These are phyloP conservation scores for Cunninghamia lanceolata DNA, from an alignment of 75 land plant species.

Conservation along the genomic window DNA sequence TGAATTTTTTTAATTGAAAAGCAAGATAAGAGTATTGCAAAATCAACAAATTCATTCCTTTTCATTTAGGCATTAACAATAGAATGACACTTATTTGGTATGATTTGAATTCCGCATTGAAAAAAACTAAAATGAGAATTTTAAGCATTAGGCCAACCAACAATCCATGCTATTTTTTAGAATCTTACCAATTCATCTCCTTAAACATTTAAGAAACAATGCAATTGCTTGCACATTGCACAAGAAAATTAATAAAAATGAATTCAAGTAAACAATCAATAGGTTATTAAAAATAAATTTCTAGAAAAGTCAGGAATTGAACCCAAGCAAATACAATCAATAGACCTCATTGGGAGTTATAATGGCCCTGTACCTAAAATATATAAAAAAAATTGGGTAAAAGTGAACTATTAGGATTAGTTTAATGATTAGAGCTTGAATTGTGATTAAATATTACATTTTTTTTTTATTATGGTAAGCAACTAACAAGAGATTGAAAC, in stretches of 20 bases:
- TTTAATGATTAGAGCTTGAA: no score
- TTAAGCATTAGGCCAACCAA: background rate
- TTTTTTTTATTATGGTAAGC: no score
- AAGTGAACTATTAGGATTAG: no score
- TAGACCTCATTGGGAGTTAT: no score
- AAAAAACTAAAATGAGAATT: background rate
- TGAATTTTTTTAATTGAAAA: background rate
- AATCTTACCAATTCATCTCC: slow-evolving; percentile 3
- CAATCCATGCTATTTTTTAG: background rate
- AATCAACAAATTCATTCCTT: background rate
- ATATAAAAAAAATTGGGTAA: no score
- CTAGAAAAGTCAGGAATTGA: no score
- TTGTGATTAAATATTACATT: no score
- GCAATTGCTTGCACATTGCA: background rate
- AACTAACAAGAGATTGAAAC: no score
- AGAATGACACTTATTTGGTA: background rate
- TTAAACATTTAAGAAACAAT: no score
- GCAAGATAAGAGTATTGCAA: background rate
- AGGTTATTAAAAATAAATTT: no score
- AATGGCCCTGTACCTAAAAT: no score
- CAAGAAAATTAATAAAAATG: background rate
- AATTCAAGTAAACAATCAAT: background rate
- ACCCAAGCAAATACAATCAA: no score
- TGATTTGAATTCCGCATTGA: background rate
- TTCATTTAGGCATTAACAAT: background rate